Conservation (phyloP, 2,329 filamentous ascomycete genomes). For the Claviceps sp. region DNA sequence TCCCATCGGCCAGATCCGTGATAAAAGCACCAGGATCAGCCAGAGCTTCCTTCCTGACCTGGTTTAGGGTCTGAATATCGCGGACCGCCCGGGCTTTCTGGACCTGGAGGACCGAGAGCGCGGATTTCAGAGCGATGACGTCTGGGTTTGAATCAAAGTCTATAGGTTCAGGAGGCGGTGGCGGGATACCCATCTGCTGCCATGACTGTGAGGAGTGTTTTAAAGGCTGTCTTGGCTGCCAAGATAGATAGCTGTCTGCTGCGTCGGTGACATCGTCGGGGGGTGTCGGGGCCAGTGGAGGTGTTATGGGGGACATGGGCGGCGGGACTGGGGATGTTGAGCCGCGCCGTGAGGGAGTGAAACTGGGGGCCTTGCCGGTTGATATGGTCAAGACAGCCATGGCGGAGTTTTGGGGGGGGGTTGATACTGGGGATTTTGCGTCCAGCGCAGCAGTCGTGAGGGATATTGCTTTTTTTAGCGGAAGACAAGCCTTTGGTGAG, state of each 20-base stretch:
- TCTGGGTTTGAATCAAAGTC: slow-evolving; percentile 61
- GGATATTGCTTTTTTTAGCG: not conserved
- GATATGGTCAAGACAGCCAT: slow-evolving; percentile 21
- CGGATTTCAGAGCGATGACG: slow-evolving; percentile 71
- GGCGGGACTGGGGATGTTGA: slow-evolving; percentile 33
- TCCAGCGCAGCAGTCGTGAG: not conserved
- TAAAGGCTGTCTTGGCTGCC: slow-evolving; percentile 21
- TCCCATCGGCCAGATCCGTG: slow-evolving; percentile 50
- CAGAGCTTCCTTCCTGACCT: slow-evolving; percentile 57
- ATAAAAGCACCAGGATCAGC: slow-evolving; percentile 60
- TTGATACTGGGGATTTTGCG: not conserved
- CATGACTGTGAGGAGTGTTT: slow-evolving; percentile 30
- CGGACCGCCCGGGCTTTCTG: slow-evolving; percentile 65
- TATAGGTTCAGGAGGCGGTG: slow-evolving; percentile 38
- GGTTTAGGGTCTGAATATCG: slow-evolving; percentile 59
- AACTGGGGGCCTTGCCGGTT: slow-evolving; percentile 12
- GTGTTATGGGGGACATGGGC: slow-evolving; percentile 42
- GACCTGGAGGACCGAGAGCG: slow-evolving; percentile 75
- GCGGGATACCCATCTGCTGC: slow-evolving; percentile 24
- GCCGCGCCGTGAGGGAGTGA: slow-evolving; percentile 19
- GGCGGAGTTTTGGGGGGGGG: not conserved
- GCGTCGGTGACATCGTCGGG: slow-evolving; percentile 11
- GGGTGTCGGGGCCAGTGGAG: slow-evolving; percentile 28
- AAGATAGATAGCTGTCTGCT: slow-evolving; percentile 7
- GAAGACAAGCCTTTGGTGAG: not conserved